Evolutionary conservation across 345 rosid genomes (phyloP), one percentile per base, ranked within the genome.

Genomic region (Noccaea bulbosa): DNA sequence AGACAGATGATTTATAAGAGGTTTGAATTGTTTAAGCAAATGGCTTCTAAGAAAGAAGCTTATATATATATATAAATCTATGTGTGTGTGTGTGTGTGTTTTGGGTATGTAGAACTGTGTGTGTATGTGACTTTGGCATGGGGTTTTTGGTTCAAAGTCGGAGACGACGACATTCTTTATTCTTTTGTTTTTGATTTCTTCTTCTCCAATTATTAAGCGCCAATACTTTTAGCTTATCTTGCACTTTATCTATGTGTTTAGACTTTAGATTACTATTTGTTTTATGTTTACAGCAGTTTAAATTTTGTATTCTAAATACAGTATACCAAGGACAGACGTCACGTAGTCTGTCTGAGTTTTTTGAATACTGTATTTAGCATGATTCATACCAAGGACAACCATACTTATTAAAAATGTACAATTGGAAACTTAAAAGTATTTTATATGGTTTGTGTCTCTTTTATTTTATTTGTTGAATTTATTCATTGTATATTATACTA

Each of bases 91-190:
- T 38, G 11, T 56, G 12, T 51, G 55, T 52, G 69, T 65, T 56
- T 65, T 9, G 34, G 34, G 71, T 66, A 55, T 55, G 65, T 47
- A 49, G 27, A 57, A 49, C n/a, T n/a, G 61, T 74, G 73, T 67
- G 71, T 67, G 56, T 51, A 44, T 67, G 27, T 60, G 73, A 74
- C 69, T 74, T 68, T 67, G 73, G 64, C 62, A 67, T 61, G 73
- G 64, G 69, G 39, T 27, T 57, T 53, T 57, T 48, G 52, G 44
- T 57, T 56, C 70, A 27, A 62, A 72, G 68, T 73, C 39, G 20
- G 24, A 60, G 53, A 59, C 20, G 53, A 59, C 20, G 40, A 67
- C 67, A 74, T 74, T 74, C 73, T 67, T 74, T 67, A 51, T 67
- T 63, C 11, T 17, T 50, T 7, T 5, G 16, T 64, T 62, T 27